A percentile compares a stretch with the other conserved stretches of the same genome.
phyloP scores from a whole-genome alignment of 2,329 filamentous ascomycete species.

The Cladosporium sphaerospermum region DNA sequence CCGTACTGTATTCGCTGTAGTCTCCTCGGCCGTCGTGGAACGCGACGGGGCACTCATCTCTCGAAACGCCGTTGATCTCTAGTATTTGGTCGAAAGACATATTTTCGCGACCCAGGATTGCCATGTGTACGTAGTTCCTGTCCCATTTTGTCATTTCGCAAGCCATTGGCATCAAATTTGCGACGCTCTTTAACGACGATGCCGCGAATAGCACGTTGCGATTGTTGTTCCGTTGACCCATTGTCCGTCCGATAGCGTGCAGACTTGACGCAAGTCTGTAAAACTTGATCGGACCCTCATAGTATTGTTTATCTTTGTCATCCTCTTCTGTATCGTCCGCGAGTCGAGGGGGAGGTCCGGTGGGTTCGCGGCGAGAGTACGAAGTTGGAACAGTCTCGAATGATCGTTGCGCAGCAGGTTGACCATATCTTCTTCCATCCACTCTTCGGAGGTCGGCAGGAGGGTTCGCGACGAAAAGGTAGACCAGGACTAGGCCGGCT shows the following conservation, averaged over 20 bases:
- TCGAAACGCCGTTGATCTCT: conserved; percentile 71
- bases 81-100: conserved; percentile 64
- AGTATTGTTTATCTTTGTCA: conserved; percentile 40
- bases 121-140: conserved; percentile 73
- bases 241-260: conserved; percentile 50
- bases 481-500: conserved; percentile 48
- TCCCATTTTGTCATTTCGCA: conserved; percentile 73
- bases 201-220: conserved; percentile 74
- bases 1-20: conserved; percentile 61
- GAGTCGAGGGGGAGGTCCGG: conserved; percentile 20
- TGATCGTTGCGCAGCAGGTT: neutral
- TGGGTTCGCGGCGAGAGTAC: conserved; percentile 13
- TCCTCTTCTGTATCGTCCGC: conserved; percentile 15
- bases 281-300: conserved; percentile 66
- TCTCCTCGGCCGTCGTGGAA: conserved; percentile 74
- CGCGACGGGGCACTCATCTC: conserved; percentile 57
- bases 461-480: conserved; percentile 60
- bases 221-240: conserved; percentile 49
- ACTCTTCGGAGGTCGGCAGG: conserved; percentile 42
- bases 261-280: conserved; percentile 59
- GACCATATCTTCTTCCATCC: conserved; percentile 14
- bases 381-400: neutral
- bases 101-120: conserved; percentile 66
- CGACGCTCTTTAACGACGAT: conserved; percentile 65
- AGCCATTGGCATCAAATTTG: conserved; percentile 69